A percentile compares a stretch with the other conserved stretches of the same genome.
These are phyloP conservation scores for Linderniella brevidens DNA, from an alignment of 257 asterid genomes.

Conservation along the genomic window DNA sequence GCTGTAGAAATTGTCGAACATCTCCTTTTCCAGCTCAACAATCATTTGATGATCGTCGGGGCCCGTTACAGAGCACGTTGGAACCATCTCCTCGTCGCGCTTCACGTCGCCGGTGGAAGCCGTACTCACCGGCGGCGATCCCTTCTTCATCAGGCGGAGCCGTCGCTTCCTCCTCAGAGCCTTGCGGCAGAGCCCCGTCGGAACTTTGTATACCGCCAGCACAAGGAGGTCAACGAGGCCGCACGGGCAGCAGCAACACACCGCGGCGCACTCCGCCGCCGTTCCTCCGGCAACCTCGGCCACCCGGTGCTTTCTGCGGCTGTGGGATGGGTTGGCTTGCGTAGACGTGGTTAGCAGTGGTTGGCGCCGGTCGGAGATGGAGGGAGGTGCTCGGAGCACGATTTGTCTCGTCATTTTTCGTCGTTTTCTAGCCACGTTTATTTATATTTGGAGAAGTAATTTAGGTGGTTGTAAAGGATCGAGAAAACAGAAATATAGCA, in stretches of 20 bases:
- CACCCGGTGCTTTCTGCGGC: neutral
- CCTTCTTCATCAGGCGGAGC: slow-evolving; percentile 10
- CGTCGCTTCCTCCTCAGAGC: slow-evolving; percentile 19
- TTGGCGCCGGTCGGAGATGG: neutral
- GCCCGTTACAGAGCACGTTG: too few species aligned
- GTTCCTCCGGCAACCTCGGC: slow-evolving; percentile 6
- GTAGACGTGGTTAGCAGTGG: slow-evolving; percentile 1
- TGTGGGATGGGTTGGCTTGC: neutral
- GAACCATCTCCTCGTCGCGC: too few species aligned
- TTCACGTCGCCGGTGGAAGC: too few species aligned
- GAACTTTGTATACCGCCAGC: slow-evolving; percentile 33
- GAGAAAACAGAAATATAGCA: too few species aligned
- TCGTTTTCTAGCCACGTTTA: too few species aligned
- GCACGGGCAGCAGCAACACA: slow-evolving; percentile 53
- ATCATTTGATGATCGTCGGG: slow-evolving; percentile 9
- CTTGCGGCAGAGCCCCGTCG: slow-evolving; percentile 35
- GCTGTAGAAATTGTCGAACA: slow-evolving; percentile 40
- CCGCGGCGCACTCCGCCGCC: slow-evolving; percentile 38
- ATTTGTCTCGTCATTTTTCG: neutral
- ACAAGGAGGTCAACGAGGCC: slow-evolving; percentile 26
- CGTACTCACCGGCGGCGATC: slow-evolving; percentile 6
- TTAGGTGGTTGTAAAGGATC: too few species aligned
- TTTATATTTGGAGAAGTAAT: too few species aligned
- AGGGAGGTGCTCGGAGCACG: neutral
- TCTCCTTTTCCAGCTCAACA: slow-evolving; percentile 30